These are phyloP conservation scores for Alternaria postmessia DNA, from an alignment of 2,329 filamentous ascomycete genomes.

Conservation along the genomic window DNA sequence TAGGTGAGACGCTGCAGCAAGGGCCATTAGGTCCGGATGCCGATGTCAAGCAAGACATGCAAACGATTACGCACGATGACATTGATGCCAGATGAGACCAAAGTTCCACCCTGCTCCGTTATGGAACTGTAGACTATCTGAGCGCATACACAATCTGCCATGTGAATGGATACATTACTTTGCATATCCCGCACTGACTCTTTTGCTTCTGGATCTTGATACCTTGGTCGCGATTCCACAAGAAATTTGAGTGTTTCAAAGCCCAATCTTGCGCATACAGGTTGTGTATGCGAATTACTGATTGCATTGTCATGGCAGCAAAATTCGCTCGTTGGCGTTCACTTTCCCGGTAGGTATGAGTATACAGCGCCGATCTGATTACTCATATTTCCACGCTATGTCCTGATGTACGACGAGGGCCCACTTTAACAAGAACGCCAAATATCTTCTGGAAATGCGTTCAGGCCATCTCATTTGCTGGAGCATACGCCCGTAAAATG, in stretches of 20 bases:
- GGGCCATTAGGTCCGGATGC: not conserved
- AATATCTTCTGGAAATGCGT: not conserved
- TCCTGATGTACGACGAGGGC: not conserved
- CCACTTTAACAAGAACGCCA: not conserved
- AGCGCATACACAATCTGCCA: conserved; percentile 6
- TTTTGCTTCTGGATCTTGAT: not conserved
- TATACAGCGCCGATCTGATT: not conserved
- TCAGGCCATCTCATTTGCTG: not conserved
- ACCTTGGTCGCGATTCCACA: not conserved
- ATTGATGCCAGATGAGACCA: conserved; percentile 7
- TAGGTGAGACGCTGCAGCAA: not conserved
- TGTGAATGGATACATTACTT: not conserved
- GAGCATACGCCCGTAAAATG: not conserved
- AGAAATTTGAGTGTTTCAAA: not conserved
- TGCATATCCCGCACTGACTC: not conserved
- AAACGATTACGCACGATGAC: conserved; percentile 2
- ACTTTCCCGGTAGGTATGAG: not conserved
- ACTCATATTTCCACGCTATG: not conserved
- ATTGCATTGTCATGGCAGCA: not conserved
- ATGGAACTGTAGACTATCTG: conserved; percentile 5
- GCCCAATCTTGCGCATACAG: not conserved
- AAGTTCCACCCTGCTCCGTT: conserved; percentile 1
- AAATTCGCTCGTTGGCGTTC: not conserved
- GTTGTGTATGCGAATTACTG: not conserved
- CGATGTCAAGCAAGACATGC: not conserved